Base-by-base conservation (phyloP, 1,284 basidiomycete genomes). In the Cryptococcus sp. region DNA sequence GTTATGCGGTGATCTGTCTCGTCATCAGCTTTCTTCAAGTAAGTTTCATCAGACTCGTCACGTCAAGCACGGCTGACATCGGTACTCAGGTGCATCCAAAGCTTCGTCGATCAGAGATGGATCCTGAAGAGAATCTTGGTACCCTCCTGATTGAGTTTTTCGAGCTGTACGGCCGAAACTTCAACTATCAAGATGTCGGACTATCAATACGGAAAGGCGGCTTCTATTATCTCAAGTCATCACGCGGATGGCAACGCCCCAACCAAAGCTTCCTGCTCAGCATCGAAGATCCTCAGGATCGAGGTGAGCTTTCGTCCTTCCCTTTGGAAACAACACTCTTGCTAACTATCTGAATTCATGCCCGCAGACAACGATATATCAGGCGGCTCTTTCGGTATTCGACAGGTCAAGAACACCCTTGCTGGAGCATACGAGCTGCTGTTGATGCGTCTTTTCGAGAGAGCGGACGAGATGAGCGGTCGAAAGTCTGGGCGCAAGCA, bases 81-180 rank as follows among this genome's bases (percentile, higher is more conserved):
- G 35, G 38, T 23, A 31, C 47, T 35, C 63, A 83, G 82, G 88
- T 97, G 81, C 95, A 99, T 75, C 96, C 95, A 0, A 96, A 95
- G 76, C 86, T 99, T 61, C 87, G 95, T 45, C 79, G 86, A 53
- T 88, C 87, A 0, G 91, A 95, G 77, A 92, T 99, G 45, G 87
- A 94, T 66, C 86, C 93, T 0, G 85, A 86, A 62, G 82, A 85
- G 67, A 99, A 98, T 73, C 82, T 99, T 13, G 95, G 95, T 2
- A 89, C 94, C 5, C 81, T 99, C 44, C 83, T 97, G 31, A 85
- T 98, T 81, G 95, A 99, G 75, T 94, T 98, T 74, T 94, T 99
- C 69, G 94, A 99, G 82, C 83, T 96, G 10, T 98, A 98, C 73
- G 95, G 94, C 15, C 83, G 84, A 57, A 87, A 88, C 74, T 98